Conservation (phyloP, 192 early-diverging fungal genomes). For the Chytriomyces sp. region DNA sequence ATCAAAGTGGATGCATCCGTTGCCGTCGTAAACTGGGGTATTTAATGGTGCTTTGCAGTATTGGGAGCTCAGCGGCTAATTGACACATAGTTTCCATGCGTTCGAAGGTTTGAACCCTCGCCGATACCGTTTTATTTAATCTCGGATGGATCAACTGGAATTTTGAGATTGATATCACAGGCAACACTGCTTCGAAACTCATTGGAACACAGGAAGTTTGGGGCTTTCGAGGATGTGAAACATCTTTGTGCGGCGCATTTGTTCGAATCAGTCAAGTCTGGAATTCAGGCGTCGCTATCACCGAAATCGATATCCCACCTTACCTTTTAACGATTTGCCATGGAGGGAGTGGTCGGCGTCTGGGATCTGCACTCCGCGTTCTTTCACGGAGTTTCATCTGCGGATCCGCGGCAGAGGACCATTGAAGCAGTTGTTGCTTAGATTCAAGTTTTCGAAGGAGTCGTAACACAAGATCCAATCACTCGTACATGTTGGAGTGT, state of each 20-base stretch:
- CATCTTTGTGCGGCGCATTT: constrained; percentile 5
- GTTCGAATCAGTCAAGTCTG: constrained; percentile 9
- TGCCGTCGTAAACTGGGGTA: neutral
- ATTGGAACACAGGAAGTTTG: neutral
- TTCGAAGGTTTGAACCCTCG: neutral
- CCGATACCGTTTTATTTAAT: neutral
- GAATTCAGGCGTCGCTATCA: neutral
- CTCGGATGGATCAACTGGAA: neutral
- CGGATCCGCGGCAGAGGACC: too few species aligned
- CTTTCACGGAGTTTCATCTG: neutral
- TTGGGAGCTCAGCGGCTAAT: neutral
- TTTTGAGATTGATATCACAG: neutral
- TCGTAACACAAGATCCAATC: too few species aligned
- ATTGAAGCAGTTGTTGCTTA: too few species aligned
- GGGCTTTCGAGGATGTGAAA: neutral
- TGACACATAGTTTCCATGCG: neutral
- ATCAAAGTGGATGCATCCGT: neutral
- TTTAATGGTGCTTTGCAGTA: neutral
- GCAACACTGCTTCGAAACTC: neutral
- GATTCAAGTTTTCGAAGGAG: too few species aligned
- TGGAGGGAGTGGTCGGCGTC: neutral
- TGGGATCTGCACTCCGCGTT: neutral
- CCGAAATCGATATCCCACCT: neutral
- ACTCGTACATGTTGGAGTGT: too few species aligned
- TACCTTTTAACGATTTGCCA: neutral